phyloP scores from a whole-genome alignment of 2,329 filamentous ascomycete species.

The Blumeriella jaapii region DNA sequence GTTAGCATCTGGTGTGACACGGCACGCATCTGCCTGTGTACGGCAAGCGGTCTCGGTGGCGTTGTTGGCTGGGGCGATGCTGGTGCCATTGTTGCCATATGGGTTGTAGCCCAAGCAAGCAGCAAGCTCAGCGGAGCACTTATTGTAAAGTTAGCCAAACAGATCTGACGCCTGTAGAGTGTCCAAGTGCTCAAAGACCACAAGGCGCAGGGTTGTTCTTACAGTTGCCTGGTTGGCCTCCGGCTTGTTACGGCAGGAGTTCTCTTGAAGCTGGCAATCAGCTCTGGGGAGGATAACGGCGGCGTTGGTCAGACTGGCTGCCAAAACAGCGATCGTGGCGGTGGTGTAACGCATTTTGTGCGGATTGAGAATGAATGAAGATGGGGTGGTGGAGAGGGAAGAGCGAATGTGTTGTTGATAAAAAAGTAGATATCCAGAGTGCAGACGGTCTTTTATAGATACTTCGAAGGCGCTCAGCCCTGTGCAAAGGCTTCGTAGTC shows the following conservation, averaged over 20 bases:
- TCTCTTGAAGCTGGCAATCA: conserved; percentile 2
- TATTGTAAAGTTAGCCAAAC: neutral
- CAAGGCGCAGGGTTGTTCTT: no score
- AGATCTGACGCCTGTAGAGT: no score
- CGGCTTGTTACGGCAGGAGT: conserved; percentile 3
- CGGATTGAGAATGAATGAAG: neutral
- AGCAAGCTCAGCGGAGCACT: conserved; percentile 1
- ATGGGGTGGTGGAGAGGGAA: neutral
- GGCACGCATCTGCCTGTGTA: conserved; percentile 1
- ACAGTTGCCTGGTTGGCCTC: conserved; percentile 2
- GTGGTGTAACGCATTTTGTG: conserved; percentile 5
- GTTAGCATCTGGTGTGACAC: conserved; percentile 1
- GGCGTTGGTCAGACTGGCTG: conserved; percentile 1
- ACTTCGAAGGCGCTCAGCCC: no score
- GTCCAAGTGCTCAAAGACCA: no score
- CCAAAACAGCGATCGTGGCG: neutral
- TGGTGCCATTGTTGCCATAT: conserved; percentile 1
- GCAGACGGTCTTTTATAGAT: no score
- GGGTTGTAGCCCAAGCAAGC: conserved; percentile 5
- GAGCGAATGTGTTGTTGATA: neutral
- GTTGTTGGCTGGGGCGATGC: neutral
- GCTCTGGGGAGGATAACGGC: neutral
- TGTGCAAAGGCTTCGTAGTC: no score
- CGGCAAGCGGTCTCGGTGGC: neutral
- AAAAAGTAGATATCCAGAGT: no score